These are phyloP conservation scores for Globisporangium irregulare DNA, from an alignment of 352 stramenopile species.

Conservation along the genomic window DNA sequence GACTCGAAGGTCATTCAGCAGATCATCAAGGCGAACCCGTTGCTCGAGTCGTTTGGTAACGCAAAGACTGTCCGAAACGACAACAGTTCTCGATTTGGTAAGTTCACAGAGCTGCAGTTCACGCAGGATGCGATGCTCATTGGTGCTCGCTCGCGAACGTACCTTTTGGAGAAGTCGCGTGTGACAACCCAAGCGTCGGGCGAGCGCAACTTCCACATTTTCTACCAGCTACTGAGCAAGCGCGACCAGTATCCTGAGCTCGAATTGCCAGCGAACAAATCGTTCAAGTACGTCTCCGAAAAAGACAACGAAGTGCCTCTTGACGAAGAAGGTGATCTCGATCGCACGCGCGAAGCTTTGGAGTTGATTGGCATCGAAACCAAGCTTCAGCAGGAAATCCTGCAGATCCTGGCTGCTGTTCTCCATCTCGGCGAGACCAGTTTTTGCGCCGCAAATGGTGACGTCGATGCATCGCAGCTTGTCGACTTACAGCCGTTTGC, in stretches of 20 bases:
- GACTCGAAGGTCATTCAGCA: constrained; percentile 92
- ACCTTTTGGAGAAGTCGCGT: constrained; percentile 92
- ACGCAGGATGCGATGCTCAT: constrained; percentile 68
- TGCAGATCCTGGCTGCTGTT: constrained; percentile 86
- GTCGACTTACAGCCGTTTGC: constrained; percentile 54
- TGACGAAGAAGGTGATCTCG: constrained; percentile 65
- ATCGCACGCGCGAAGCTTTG: constrained; percentile 80
- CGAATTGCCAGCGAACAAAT: constrained; percentile 33
- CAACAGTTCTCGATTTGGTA: constrained; percentile 84
- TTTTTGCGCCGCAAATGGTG: constrained; percentile 75
- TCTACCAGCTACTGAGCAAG: constrained; percentile 89
- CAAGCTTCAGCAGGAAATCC: constrained; percentile 82
- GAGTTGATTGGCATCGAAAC: constrained; percentile 86
- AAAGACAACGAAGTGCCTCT: constrained; percentile 26
- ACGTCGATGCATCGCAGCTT: constrained; percentile 74
- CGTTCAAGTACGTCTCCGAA: constrained; percentile 72
- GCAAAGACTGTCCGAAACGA: constrained; percentile 86
- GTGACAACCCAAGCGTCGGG: constrained; percentile 79
- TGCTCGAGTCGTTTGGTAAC: constrained; percentile 87
- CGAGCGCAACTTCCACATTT: constrained; percentile 94
- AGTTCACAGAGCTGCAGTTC: constrained; percentile 87
- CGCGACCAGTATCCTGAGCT: constrained; percentile 58
- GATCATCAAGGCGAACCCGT: constrained; percentile 92
- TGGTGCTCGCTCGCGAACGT: constrained; percentile 82
- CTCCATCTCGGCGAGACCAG: constrained; percentile 91